Base-by-base conservation (phyloP, 768 basidiomycete species). In the Naganishia vaughanmartiniae region DNA sequence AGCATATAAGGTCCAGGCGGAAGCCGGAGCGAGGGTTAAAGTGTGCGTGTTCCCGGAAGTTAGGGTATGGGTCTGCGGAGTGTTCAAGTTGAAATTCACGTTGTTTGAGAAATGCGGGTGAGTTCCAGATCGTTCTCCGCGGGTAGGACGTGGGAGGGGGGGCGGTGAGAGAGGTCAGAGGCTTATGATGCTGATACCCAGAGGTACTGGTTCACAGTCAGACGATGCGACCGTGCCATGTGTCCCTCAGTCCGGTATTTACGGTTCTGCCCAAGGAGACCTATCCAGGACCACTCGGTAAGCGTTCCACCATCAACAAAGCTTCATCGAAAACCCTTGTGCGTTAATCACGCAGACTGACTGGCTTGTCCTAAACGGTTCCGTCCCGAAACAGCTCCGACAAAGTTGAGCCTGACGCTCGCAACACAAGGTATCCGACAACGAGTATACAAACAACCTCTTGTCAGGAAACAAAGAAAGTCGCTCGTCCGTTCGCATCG, bases 391-490 rank as follows among this genome's bases (percentile, higher is more conserved):
- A 63, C 42, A 63, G 60, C 60, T 45, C 39, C 60, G 4, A 63
- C 60, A 1, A 17, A 19, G 15, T 15, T 63, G 46, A 42, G 42
- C 39, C 4, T 45, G 4, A 63, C 60, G 4, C 60, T 63, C 17
- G 60, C 60, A 45, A 63, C 14, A 5, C 60, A 63, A 26, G 42
- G 42, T 63, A 34, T 63, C 17, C 39, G 60, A 7, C 60, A 63
- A 19, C 12, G 60, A 4, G 39, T 63, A 2, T 45, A 42, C 24
- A 42, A 45, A 15, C 60, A 63, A 26, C 60, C 60, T 15, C 42
- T 63, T 24, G 28, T 63, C 42, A 14, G 60, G 7, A 36, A 34
- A 63, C 60, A 11, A 4, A 63, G 30, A 34, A 51, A 3, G 48
- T 24, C n/a, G 21, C 6, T 51, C 4, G 19, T 51, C 48, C 14